A percentile compares a stretch with the other conserved stretches of the same genome.
phyloP scores from a whole-genome alignment of 2,329 filamentous ascomycete genomes.

The Periconia macrospinosa region DNA sequence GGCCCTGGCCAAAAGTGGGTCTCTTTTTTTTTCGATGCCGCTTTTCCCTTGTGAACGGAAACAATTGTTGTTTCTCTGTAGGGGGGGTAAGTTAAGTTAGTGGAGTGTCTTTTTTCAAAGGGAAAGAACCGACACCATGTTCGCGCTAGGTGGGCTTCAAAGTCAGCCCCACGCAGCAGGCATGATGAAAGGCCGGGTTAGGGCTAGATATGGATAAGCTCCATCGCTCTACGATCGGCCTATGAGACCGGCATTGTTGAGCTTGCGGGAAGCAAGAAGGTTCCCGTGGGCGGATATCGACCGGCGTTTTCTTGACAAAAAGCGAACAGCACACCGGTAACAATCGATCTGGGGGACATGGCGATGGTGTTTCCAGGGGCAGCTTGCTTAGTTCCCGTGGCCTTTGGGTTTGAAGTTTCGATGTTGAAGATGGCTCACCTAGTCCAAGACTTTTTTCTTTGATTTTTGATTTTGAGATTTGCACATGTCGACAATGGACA shows the following conservation, averaged over 20 bases:
- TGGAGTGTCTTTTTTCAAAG: too few relatives aligned
- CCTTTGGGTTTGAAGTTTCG: too few relatives aligned
- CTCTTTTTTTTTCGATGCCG: neutral
- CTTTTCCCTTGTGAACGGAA: neutral
- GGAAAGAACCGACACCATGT: neutral
- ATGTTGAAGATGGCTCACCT: neutral
- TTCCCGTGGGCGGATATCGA: neutral
- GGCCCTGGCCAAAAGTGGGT: neutral
- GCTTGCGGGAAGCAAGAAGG: constrained; percentile 3
- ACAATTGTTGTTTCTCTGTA: neutral
- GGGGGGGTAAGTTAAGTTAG: neutral
- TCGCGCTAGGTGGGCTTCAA: neutral
- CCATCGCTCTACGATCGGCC: neutral
- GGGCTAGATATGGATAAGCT: neutral
- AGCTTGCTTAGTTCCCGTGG: neutral
- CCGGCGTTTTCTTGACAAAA: neutral
- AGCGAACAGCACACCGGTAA: neutral
- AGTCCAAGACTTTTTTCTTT: too few relatives aligned
- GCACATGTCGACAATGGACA: neutral
- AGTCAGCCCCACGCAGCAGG: neutral
- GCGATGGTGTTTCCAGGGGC: neutral
- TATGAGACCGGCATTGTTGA: neutral
- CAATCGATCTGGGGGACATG: neutral
- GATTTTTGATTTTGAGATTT: too few relatives aligned
- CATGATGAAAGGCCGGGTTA: neutral